phyloP scores from a whole-genome alignment of 805 yeast genomes.

The Torulaspora microellipsoides region DNA sequence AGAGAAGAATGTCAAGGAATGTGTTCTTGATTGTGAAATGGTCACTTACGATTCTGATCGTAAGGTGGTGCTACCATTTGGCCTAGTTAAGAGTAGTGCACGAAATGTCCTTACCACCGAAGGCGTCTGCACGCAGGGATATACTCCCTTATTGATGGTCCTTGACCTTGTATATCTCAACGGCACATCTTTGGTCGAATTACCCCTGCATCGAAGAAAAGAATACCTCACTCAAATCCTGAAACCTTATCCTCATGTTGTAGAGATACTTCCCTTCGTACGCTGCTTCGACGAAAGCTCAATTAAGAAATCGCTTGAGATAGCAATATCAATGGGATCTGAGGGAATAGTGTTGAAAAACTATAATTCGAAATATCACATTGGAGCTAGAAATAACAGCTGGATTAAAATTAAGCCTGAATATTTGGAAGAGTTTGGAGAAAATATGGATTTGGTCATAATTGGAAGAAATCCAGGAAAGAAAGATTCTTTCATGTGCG shows the following conservation, averaged over 20 bases:
- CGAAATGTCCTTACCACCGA: conserved; percentile 45
- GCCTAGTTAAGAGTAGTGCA: conserved; percentile 70
- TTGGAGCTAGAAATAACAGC: conserved; percentile 55
- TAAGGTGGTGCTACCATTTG: conserved; percentile 66
- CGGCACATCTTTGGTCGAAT: conserved; percentile 53
- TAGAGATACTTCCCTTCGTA: conserved; percentile 45
- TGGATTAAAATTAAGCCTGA: conserved; percentile 95
- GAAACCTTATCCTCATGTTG: conserved; percentile 40
- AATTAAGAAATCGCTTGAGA: conserved; percentile 50
- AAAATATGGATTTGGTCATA: conserved; percentile 71
- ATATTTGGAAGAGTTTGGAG: conserved; percentile 80
- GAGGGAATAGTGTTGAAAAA: conserved; percentile 84
- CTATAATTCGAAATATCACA: conserved; percentile 50
- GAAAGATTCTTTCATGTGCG: conserved; percentile 70
- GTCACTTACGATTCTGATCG: conserved; percentile 70
- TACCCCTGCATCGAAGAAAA: conserved; percentile 55
- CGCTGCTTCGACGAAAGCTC: conserved; percentile 45
- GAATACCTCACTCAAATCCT: conserved; percentile 44
- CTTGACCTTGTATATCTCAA: conserved; percentile 75
- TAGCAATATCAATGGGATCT: conserved; percentile 56
- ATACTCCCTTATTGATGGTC: conserved; percentile 53
- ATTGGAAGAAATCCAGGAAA: conserved; percentile 74
- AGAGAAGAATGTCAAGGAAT: conserved; percentile 35
- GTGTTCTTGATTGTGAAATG: conserved; percentile 85
- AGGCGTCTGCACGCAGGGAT: conserved; percentile 37